Conservation (phyloP, 176 grass and related monocot species). For the Aegilops speltoides region DNA sequence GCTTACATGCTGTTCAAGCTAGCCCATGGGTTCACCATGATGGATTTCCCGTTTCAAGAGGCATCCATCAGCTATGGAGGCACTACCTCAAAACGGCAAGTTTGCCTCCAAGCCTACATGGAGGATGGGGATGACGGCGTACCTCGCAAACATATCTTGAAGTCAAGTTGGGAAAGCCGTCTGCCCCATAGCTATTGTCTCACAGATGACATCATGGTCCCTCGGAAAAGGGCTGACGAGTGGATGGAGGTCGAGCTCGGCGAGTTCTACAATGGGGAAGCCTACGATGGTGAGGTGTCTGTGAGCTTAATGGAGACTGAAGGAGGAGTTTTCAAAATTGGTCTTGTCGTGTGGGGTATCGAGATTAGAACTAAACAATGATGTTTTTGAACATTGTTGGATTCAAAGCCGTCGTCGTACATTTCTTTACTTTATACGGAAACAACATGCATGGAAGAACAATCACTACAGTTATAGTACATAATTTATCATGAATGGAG, state of each 20-base stretch:
- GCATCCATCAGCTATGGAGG: neutral
- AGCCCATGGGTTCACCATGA: neutral
- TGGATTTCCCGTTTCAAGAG: neutral
- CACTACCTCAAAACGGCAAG: neutral
- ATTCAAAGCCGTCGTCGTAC: no score
- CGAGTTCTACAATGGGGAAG: slow-evolving; percentile 6
- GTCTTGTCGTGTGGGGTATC: slow-evolving; percentile 57
- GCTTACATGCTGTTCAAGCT: neutral
- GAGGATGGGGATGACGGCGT: neutral
- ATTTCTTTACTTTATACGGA: no score
- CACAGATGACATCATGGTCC: no score
- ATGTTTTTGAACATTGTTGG: neutral
- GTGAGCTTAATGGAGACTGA: slow-evolving; percentile 36
- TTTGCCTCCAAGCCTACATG: neutral
- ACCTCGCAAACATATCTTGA: neutral
- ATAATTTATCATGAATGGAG: no score
- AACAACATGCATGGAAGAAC: no score
- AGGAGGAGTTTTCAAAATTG: slow-evolving; percentile 26
- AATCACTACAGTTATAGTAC: no score
- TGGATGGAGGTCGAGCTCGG: no score
- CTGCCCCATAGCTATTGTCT: no score
- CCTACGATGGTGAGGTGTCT: slow-evolving; percentile 29
- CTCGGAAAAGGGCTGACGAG: no score
- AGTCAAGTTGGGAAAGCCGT: no score
- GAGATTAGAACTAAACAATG: slow-evolving; percentile 52